Percentiles rank a stretch among this genome's conserved stretches.
phyloP scores from a whole-genome alignment of 768 basidiomycete genomes.

The Termitomyces sp. region DNA sequence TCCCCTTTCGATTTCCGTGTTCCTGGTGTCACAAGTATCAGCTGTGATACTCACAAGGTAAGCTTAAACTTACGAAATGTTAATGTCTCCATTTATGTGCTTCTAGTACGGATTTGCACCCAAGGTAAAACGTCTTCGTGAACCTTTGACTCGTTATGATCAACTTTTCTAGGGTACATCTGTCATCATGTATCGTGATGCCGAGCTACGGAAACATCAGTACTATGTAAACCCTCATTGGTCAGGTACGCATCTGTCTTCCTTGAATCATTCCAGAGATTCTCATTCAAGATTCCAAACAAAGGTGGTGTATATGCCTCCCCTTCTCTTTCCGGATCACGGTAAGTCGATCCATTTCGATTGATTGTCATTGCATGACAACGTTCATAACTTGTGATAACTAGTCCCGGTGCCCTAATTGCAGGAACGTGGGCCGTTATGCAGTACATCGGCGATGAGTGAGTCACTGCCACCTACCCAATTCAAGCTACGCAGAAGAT shows the following conservation, averaged over 20 bases:
- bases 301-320: conserved; percentile 86
- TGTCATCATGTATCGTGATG: conserved; percentile 89
- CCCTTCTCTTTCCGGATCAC: conserved; percentile 84
- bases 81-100: conserved; percentile 2
- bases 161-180: conserved; percentile 63
- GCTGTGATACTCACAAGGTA: conserved; percentile 95
- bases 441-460: conserved; percentile 89
- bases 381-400: background rate
- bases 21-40: conserved; percentile 87
- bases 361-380: background rate
- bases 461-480: conserved; percentile 19
- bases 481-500: background rate
- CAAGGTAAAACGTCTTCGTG: conserved; percentile 45
- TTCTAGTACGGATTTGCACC: conserved; percentile 88
- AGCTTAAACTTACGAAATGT: background rate
- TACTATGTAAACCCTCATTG: conserved; percentile 83
- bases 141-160: background rate
- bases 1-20: conserved; percentile 87
- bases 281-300: background rate
- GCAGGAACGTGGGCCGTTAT: conserved; percentile 97
- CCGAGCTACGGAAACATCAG: conserved; percentile 72
- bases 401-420: conserved; percentile 84
- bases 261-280: background rate
- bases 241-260: conserved; percentile 44
- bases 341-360: conserved; percentile 39